These are phyloP conservation scores for Gonium pectorale DNA, from an alignment of 139 green algal genomes.

Conservation along the genomic window DNA sequence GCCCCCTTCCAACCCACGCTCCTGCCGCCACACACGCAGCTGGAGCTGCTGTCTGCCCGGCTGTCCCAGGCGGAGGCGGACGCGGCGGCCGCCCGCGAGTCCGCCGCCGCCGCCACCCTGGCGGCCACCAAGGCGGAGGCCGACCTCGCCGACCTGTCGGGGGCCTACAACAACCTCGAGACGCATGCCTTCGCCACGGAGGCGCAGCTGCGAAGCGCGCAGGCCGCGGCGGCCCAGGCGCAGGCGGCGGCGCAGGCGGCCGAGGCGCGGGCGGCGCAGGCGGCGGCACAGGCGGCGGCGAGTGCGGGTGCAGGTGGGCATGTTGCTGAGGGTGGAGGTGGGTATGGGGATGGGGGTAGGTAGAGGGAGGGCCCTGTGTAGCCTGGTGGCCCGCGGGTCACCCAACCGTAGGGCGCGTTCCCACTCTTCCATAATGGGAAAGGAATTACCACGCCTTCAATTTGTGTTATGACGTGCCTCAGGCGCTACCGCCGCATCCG, in stretches of 20 bases:
- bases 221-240: constrained; percentile 27
- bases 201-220: constrained; percentile 57
- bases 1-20: too few species aligned
- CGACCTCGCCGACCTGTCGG: constrained; percentile 74
- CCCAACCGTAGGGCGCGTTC: too few species aligned
- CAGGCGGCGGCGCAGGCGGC: constrained; percentile 26
- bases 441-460: too few species aligned
- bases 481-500: neutral
- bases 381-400: too few species aligned
- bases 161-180: constrained; percentile 86
- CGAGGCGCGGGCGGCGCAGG: constrained; percentile 14
- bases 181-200: constrained; percentile 68
- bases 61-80: constrained; percentile 34
- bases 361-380: too few species aligned
- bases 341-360: too few species aligned
- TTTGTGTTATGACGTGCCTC: too few species aligned
- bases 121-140: constrained; percentile 59
- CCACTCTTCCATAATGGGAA: too few species aligned
- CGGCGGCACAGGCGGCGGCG: neutral
- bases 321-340: too few species aligned
- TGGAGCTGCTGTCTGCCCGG: constrained; percentile 16
- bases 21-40: neutral
- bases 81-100: constrained; percentile 32
- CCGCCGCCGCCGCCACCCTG: constrained; percentile 43
- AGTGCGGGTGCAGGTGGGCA: neutral